phyloP scores from a whole-genome alignment of 2,329 filamentous ascomycete genomes.

The Pseudogymnoascus sp. region DNA sequence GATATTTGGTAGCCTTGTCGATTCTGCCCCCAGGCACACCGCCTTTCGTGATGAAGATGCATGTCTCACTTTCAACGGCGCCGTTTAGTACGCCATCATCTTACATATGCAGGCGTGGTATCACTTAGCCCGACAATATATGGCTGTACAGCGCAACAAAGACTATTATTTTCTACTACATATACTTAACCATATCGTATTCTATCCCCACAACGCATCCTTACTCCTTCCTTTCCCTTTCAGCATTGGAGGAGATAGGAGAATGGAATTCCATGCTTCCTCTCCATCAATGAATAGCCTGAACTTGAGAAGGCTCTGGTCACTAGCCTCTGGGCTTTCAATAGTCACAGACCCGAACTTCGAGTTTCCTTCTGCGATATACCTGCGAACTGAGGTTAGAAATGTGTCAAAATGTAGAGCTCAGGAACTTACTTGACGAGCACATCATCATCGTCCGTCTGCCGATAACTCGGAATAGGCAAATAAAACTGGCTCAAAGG shows the following conservation, averaged over 20 bases:
- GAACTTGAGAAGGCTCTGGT: slow-evolving; percentile 71
- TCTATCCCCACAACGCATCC: slow-evolving; percentile 27
- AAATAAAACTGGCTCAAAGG: slow-evolving; percentile 92
- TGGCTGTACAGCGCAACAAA: neutral
- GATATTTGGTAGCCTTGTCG: slow-evolving; percentile 8
- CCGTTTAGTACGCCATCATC: neutral
- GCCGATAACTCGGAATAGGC: slow-evolving; percentile 73
- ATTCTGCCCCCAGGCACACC: neutral
- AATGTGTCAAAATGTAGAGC: neutral
- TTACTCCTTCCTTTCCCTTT: slow-evolving; percentile 22
- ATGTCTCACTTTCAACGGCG: neutral
- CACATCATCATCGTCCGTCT: slow-evolving; percentile 75
- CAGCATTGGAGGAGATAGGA: slow-evolving; percentile 39
- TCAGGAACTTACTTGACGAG: slow-evolving; percentile 64
- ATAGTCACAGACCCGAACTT: slow-evolving; percentile 86
- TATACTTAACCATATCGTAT: neutral
- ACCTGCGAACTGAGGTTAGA: slow-evolving; percentile 37
- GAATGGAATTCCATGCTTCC: slow-evolving; percentile 64
- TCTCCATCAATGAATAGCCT: slow-evolving; percentile 74
- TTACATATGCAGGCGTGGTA: neutral
- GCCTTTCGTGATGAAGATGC: neutral
- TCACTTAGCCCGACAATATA: neutral
- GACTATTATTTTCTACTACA: neutral
- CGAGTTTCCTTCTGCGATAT: slow-evolving; percentile 75
- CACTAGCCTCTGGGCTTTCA: slow-evolving; percentile 53